Base-by-base conservation (phyloP, 768 basidiomycete genomes). In the Amanita jacksonii region DNA sequence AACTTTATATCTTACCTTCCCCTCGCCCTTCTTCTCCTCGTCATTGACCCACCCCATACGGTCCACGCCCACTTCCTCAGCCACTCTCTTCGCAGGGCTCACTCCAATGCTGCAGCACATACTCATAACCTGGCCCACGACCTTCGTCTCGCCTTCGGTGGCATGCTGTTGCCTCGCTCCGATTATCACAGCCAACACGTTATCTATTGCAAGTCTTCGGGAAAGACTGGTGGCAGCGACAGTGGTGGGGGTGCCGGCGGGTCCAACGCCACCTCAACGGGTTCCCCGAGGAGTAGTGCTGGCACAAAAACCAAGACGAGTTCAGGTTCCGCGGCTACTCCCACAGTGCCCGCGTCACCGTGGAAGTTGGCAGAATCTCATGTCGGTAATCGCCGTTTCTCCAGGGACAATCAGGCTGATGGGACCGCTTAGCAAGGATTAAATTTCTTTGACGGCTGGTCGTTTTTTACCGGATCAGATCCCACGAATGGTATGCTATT, bases 391-490 rank as follows among this genome's bases (percentile, higher is more conserved):
- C 22, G 36, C 31, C 15, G 33, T 51, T 55, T 43, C 46, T 31
- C 20, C 31, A 40, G 43, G 51, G 40, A 32, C 27, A 16, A 30
- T 45, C 27, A 34, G 23, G 7, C 46, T 47, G 9, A 47, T 40
- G 27, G 32, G 10, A 13, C 31, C 41, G 35, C 56, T n/a, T n/a
- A 80, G 79, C 60, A 70, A 38, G 90, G 88, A 15, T 66, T 63
- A 38, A 70, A 68, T 32, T 96, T 96, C 68, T 94, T 92, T 49
- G 66, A 85, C 55, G 82, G 79, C 37, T 93, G 84, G 83, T 57
- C 74, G 53, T 94, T 93, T 64, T 80, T 67, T 56, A 74, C 70
- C 7, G 60, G 51, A 23, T 52, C 65, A 8, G 91, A 94, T 66
- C 89, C 91, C 4, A 96, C 91, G 0, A 62, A 79, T 51, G 86